phyloP scores from a whole-genome alignment of 2,329 filamentous ascomycete genomes.

The Trichoderma lentiforme region DNA sequence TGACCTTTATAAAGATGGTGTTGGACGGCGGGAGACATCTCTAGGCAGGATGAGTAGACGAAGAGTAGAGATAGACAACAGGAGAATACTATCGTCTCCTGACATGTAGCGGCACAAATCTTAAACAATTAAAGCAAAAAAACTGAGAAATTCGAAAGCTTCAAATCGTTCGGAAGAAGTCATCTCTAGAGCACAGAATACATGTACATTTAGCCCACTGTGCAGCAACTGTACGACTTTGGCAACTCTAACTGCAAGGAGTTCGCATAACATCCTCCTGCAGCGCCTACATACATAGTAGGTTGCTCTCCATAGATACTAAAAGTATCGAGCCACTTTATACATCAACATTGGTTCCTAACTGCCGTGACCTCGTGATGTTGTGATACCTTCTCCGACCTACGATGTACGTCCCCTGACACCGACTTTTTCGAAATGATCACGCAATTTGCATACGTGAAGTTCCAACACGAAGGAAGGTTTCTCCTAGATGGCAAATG shows the following conservation, averaged over 20 bases:
- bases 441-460: neutral
- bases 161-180: neutral
- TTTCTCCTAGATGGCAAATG: neutral
- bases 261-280: too few relatives aligned
- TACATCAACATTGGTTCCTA: too few relatives aligned
- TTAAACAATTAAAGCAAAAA: neutral
- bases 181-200: neutral
- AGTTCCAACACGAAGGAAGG: neutral
- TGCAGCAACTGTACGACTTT: neutral
- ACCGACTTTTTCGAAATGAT: neutral
- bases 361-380: too few relatives aligned
- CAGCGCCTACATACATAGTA: too few relatives aligned
- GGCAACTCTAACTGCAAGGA: too few relatives aligned
- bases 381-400: too few relatives aligned
- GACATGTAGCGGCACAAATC: neutral
- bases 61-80: neutral
- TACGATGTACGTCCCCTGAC: too few relatives aligned
- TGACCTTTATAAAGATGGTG: neutral
- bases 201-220: neutral
- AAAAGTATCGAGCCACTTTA: too few relatives aligned
- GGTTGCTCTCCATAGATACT: too few relatives aligned
- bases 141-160: neutral
- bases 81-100: neutral
- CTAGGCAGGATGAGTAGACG: neutral
- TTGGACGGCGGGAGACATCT: neutral